Conservation (phyloP, 148 eudicot species). For the Rhododendron griersonianum region DNA sequence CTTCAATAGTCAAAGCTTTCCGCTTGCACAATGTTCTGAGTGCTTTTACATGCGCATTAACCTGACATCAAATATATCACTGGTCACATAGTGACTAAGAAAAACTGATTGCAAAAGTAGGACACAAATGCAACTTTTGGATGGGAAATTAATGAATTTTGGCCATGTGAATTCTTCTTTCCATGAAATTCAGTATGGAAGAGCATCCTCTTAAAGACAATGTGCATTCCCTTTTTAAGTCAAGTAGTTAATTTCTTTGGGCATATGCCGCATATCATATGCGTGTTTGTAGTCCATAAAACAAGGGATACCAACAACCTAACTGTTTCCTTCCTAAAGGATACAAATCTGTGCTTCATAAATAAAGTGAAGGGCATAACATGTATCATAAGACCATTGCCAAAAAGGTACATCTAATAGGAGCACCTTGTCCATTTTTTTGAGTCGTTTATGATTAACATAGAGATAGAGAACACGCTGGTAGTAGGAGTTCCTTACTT, state of each 20-base stretch:
- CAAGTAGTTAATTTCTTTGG: not conserved
- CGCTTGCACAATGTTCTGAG: slow-evolving; percentile 83
- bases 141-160: not conserved
- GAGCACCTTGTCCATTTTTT: not conserved
- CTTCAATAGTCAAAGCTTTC: slow-evolving; percentile 60
- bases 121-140: not conserved
- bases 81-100: not conserved
- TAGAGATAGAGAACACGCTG: not conserved
- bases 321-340: not conserved
- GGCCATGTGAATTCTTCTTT: not conserved
- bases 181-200: not conserved
- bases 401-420: not conserved
- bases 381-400: not conserved
- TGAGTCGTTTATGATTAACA: not conserved
- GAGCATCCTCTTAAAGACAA: not conserved
- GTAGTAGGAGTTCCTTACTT: not conserved
- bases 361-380: not conserved
- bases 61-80: slow-evolving; percentile 43
- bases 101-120: not conserved
- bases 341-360: not conserved
- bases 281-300: not conserved
- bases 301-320: not conserved
- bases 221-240: not conserved
- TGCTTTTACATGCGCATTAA: slow-evolving; percentile 93
- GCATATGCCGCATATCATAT: not conserved